Conservation (phyloP, 768 basidiomycete species). For the Vishniacozyma victoriae region DNA sequence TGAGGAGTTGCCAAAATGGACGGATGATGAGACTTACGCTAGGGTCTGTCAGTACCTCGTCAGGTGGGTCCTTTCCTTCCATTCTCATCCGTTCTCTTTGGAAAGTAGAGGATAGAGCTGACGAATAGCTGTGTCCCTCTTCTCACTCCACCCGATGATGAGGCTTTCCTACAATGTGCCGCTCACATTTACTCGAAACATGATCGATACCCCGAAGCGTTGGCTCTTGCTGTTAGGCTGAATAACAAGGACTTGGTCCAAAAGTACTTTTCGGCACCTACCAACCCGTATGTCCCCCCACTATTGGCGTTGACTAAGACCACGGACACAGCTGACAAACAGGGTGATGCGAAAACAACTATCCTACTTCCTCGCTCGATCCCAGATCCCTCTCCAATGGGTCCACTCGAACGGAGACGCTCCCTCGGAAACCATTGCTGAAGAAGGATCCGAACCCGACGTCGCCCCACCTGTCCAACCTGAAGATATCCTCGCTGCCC, state of each 20-base stretch:
- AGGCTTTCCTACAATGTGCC: slow-evolving; percentile 78
- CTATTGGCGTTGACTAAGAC: not conserved
- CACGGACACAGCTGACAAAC: slow-evolving; percentile 11
- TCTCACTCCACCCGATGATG: slow-evolving; percentile 86
- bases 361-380: slow-evolving; percentile 85
- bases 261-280: slow-evolving; percentile 81
- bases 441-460: slow-evolving; percentile 52
- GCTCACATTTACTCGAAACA: slow-evolving; percentile 83
- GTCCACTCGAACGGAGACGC: slow-evolving; percentile 56
- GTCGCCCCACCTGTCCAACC: slow-evolving; percentile 64
- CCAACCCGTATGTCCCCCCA: slow-evolving; percentile 63
- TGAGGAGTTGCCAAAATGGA: slow-evolving; percentile 64
- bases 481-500: slow-evolving; percentile 74
- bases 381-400: slow-evolving; percentile 87
- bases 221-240: slow-evolving; percentile 76
- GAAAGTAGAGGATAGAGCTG: slow-evolving; percentile 26
- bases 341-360: slow-evolving; percentile 91
- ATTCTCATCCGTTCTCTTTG: not conserved
- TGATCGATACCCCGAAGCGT: slow-evolving; percentile 82
- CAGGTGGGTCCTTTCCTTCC: slow-evolving; percentile 54
- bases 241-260: slow-evolving; percentile 72
- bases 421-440: slow-evolving; percentile 51
- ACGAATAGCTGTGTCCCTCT: slow-evolving; percentile 70
- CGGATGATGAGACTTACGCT: slow-evolving; percentile 63
- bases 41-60: slow-evolving; percentile 97